phyloP scores from a whole-genome alignment of 192 early-diverging fungal species.

The Coemansia sp. region DNA sequence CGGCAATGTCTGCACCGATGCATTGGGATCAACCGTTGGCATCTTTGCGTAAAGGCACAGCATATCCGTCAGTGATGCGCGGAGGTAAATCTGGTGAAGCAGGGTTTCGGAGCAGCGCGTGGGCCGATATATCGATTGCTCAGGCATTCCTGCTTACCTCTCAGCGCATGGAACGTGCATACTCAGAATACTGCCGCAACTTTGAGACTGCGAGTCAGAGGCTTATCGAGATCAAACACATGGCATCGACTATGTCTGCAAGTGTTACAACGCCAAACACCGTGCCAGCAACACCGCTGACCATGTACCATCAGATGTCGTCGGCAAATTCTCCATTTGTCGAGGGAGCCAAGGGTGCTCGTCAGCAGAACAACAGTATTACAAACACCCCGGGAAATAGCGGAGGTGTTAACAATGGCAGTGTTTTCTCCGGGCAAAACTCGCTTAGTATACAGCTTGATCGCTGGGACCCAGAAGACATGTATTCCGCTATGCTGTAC shows the following conservation, averaged over 20 bases:
- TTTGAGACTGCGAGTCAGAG: conserved; percentile 50
- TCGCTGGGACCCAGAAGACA: conserved; percentile 23
- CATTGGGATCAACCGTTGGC: conserved; percentile 27
- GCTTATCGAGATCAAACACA: conserved; percentile 45
- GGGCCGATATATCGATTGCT: conserved; percentile 45
- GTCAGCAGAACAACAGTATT: background rate
- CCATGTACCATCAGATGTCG: conserved; percentile 10
- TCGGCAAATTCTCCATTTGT: conserved; percentile 25
- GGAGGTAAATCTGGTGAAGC: conserved; percentile 6
- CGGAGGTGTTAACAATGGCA: conserved; percentile 9
- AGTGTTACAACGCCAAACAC: conserved; percentile 11
- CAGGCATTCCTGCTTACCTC: conserved; percentile 42
- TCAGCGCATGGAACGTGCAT: conserved; percentile 47
- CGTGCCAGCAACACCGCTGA: conserved; percentile 29
- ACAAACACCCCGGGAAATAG: conserved; percentile 3
- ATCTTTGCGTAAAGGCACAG: background rate
- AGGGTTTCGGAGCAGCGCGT: conserved; percentile 33
- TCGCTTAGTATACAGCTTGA: conserved; percentile 18
- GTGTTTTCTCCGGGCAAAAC: conserved; percentile 33
- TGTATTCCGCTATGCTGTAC: conserved; percentile 13
- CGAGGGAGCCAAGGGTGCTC: conserved; percentile 7
- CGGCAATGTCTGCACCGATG: conserved; percentile 4
- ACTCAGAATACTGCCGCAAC: conserved; percentile 49
- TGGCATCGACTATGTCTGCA: conserved; percentile 13
- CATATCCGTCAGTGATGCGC: conserved; percentile 24